These are phyloP conservation scores for Plasmopara viticola DNA, from an alignment of 352 stramenopile genomes.

Conservation along the genomic window DNA sequence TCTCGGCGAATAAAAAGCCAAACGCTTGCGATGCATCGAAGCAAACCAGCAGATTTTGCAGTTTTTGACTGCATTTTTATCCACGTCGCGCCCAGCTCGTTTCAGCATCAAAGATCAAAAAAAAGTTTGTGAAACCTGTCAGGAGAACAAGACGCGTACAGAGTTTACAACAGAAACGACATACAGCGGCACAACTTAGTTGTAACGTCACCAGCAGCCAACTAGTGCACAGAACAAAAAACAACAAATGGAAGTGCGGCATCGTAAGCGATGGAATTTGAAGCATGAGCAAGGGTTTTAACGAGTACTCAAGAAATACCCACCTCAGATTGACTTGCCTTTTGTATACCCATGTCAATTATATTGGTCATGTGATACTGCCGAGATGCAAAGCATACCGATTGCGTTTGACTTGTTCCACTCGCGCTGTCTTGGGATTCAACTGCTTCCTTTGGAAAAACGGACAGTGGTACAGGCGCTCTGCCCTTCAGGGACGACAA, in stretches of 20 bases:
- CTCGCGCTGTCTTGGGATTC: slow-evolving; percentile 34
- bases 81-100: background rate
- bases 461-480: slow-evolving; percentile 32
- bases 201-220: background rate
- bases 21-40: slow-evolving; percentile 2
- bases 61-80: background rate
- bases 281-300: background rate
- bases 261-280: background rate
- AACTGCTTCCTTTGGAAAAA: slow-evolving; percentile 41
- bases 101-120: background rate
- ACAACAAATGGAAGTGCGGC: background rate
- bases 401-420: slow-evolving; percentile 38
- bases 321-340: background rate
- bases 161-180: background rate
- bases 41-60: slow-evolving; percentile 1
- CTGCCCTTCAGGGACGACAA: slow-evolving; percentile 19
- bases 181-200: background rate
- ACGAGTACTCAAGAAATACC: slow-evolving; percentile 1
- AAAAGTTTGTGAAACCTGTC: background rate
- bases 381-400: slow-evolving; percentile 7
- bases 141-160: background rate
- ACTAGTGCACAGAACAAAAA: background rate
- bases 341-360: slow-evolving; percentile 7
- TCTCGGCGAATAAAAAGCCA: slow-evolving; percentile 1
- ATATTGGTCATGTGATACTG: background rate